Conservation (phyloP, 305 asterid genomes). For the Fraxinus platypoda region DNA sequence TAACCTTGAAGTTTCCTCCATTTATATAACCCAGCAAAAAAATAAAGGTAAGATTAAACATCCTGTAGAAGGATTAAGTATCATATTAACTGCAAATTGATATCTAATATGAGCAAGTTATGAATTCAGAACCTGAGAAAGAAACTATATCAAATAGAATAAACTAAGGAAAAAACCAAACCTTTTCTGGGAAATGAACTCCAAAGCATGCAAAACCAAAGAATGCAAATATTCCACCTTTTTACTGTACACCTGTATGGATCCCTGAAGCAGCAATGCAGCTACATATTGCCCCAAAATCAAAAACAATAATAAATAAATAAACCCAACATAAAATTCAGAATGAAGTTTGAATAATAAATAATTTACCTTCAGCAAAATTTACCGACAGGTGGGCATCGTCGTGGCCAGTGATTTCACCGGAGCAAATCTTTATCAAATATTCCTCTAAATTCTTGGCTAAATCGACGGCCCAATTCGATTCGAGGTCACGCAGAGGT, state of each 20-base stretch:
- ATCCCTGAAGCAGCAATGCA: slow-evolving; percentile 98
- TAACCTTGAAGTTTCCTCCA: background rate
- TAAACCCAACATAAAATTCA: background rate
- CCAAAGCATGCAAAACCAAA: slow-evolving; percentile 86
- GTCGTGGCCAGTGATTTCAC: slow-evolving; percentile 60
- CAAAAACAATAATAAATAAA: background rate
- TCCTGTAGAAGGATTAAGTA: background rate
- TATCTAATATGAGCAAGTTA: background rate
- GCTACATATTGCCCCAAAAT: slow-evolving; percentile 50
- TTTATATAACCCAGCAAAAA: background rate
- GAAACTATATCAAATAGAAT: background rate
- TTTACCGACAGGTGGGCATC: slow-evolving; percentile 57
- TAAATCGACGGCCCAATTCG: slow-evolving; percentile 91
- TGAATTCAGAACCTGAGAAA: background rate
- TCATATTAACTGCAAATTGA: background rate
- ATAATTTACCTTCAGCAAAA: slow-evolving; percentile 80
- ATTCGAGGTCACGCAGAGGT: slow-evolving; percentile 80
- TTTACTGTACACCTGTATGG: slow-evolving; percentile 92
- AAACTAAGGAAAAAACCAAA: slow-evolving; percentile 26
- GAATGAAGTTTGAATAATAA: background rate
- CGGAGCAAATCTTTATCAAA: slow-evolving; percentile 81
- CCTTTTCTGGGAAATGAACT: slow-evolving; percentile 86
- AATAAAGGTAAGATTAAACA: background rate
- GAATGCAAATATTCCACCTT: slow-evolving; percentile 93
- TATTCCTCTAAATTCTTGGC: slow-evolving; percentile 80